Evolutionary conservation across 306 rosid genomes (phyloP), one percentile per base, ranked within the genome.

Genomic region (Quercus alba): DNA sequence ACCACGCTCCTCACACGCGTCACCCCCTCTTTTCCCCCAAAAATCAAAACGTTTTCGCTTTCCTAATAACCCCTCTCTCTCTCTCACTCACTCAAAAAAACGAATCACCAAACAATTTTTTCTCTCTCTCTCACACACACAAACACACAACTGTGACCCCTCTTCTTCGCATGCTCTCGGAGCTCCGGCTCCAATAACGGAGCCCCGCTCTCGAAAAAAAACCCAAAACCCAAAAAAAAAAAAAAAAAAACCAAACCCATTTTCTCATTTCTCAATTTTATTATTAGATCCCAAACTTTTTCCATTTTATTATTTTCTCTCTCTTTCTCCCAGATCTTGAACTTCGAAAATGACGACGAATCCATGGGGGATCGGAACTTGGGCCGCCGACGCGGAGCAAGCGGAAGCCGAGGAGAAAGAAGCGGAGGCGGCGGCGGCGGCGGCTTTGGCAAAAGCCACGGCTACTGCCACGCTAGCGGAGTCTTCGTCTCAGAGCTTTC

Each of bases 321-420:
- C 30, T 8, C 20, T 28, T 13, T 76, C 20, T 1, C 26, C 2
- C 88, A 84, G 93, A 90, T 91, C 94, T 79, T 82, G 23, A 75
- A n/a, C 5, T 14, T 30, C 51, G 8, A 23, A 72, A 77, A 96
- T 96, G 99, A 89, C 97, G 23, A 90, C 92, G 19, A 91, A 87
- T 44, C 91, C 98, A n/a, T 93, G 98, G 99, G 89, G 97, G 25
- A 88, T 84, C 89, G 97, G 98, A 76, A 89, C 92, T 7, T 96
- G 99, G 99, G 99, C 99, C 77, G 99, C 94, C 5, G 99, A 95
- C 31, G 80, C 96, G 3, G 99, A 95, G 89, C 93, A 89, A 5
- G 99, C 89, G 38, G 98, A 96, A 70, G 99, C 85, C 2, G 99
- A 96, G 78, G 97, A 95, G 77, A 89, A 73, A 2, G 97, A 88